Evolutionary conservation across 257 asterid genomes (phyloP).

Genomic region (Sherardia arvensis): DNA sequence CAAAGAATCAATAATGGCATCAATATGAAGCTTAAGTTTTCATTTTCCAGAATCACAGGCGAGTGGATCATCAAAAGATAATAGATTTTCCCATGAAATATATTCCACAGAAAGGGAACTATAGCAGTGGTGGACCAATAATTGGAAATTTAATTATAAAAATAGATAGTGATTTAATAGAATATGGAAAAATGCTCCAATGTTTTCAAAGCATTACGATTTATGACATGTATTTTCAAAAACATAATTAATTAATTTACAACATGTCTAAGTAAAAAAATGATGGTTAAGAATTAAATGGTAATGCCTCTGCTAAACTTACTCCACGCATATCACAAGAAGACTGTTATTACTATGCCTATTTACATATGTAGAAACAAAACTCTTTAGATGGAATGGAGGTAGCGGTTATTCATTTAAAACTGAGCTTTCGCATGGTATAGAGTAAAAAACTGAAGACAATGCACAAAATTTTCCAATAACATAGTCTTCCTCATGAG

Average conservation of each 20-base stretch:
- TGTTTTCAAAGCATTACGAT: background rate
- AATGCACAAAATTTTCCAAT: background rate
- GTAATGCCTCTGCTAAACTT: background rate
- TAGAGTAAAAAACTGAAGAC: background rate
- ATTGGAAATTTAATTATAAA: background rate
- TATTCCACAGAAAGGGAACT: background rate
- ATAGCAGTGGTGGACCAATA: background rate
- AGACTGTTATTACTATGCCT: too few relatives aligned
- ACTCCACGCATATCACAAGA: too few relatives aligned
- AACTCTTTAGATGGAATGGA: too few relatives aligned
- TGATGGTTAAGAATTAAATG: background rate
- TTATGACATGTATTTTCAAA: too few relatives aligned
- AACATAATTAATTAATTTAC: too few relatives aligned
- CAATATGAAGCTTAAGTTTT: constrained; percentile 77
- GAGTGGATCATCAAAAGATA: constrained; percentile 32
- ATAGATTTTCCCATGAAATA: constrained; percentile 5
- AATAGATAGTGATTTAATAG: background rate
- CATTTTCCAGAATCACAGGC: constrained; percentile 72
- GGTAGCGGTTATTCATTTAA: too few relatives aligned
- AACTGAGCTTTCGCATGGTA: background rate
- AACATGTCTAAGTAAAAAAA: background rate
- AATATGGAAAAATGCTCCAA: background rate
- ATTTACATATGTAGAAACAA: too few relatives aligned
- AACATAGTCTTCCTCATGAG: background rate
- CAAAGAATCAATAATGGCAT: constrained; percentile 95